Evolutionary conservation across 2,329 filamentous ascomycete genomes (phyloP).

Genomic region (Arthrobotrys sinensis): DNA sequence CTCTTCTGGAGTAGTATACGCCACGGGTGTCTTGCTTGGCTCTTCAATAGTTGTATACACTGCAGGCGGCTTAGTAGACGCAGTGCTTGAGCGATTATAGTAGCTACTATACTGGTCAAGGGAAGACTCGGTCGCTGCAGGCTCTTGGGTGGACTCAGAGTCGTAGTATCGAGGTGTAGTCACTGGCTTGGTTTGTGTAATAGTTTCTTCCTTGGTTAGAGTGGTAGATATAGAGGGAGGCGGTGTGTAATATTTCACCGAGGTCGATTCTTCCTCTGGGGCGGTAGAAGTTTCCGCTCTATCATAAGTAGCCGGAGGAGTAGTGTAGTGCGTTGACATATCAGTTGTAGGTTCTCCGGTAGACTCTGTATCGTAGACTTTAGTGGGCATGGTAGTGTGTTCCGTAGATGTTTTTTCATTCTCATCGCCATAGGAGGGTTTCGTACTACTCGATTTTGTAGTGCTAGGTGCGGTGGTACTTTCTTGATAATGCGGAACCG

Average conservation of each 20-base stretch:
- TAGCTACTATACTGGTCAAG: not conserved
- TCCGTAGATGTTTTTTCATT: not conserved
- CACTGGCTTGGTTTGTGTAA: not conserved
- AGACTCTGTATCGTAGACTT: not conserved
- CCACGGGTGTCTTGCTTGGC: not conserved
- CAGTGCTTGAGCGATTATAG: not conserved
- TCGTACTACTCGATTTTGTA: not conserved
- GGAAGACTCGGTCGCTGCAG: not conserved
- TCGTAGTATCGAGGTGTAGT: too few species aligned
- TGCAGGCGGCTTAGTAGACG: not conserved
- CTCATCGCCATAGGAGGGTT: not conserved
- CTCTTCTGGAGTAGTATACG: not conserved
- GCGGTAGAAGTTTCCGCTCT: not conserved
- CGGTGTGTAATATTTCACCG: too few species aligned
- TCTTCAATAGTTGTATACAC: not conserved
- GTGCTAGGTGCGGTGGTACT: not conserved
- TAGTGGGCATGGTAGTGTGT: not conserved
- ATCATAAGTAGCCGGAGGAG: not conserved
- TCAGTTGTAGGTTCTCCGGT: not conserved
- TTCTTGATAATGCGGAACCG: not conserved
- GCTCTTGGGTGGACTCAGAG: not conserved
- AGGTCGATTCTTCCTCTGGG: not conserved
- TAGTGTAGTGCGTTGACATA: not conserved
- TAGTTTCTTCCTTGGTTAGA: not conserved
- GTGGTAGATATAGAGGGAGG: too few species aligned